A percentile compares a stretch with the other conserved stretches of the same genome.
These are phyloP conservation scores for Rachicladosporium sp. DNA, from an alignment of 2,329 filamentous ascomycete species.

Conservation along the genomic window DNA sequence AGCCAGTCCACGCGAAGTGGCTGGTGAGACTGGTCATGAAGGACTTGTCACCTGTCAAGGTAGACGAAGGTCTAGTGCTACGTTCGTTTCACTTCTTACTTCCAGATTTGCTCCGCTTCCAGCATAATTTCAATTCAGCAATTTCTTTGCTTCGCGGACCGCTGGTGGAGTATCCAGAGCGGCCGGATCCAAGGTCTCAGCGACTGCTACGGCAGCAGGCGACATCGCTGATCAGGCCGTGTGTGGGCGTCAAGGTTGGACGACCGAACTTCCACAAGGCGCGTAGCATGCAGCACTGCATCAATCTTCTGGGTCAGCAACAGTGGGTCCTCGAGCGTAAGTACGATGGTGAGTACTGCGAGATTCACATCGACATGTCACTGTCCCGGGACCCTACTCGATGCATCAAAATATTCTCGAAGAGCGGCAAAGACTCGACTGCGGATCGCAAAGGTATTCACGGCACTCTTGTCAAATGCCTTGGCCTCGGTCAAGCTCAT, in stretches of 20 bases:
- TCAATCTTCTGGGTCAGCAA: slow-evolving; percentile 47
- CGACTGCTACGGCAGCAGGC: slow-evolving; percentile 26
- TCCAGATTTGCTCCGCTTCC: slow-evolving; percentile 56
- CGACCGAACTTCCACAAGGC: slow-evolving; percentile 34
- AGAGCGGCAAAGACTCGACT: slow-evolving; percentile 83
- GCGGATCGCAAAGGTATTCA: slow-evolving; percentile 53
- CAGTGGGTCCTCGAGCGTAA: slow-evolving; percentile 68
- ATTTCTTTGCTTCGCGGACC: slow-evolving; percentile 40
- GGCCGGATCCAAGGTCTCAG: slow-evolving; percentile 23
- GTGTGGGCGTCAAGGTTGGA: slow-evolving; percentile 34
- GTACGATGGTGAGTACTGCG: slow-evolving; percentile 77
- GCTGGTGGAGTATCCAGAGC: slow-evolving; percentile 26
- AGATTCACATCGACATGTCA: slow-evolving; percentile 65
- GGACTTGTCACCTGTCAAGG: slow-evolving; percentile 52
- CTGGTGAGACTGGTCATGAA: slow-evolving; percentile 70
- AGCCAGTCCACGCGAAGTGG: slow-evolving; percentile 71
- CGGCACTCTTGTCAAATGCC: slow-evolving; percentile 49
- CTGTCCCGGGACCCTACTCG: slow-evolving; percentile 29
- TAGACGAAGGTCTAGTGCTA: slow-evolving; percentile 48
- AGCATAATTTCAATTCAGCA: slow-evolving; percentile 54
- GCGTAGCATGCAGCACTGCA: slow-evolving; percentile 55
- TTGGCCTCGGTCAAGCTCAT: slow-evolving; percentile 46
- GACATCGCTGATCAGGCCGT: slow-evolving; percentile 25
- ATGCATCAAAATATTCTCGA: slow-evolving; percentile 73
- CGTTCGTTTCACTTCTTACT: slow-evolving; percentile 55